Conservation (phyloP, 257 asterid genomes). For the Solanum tacnaense region DNA sequence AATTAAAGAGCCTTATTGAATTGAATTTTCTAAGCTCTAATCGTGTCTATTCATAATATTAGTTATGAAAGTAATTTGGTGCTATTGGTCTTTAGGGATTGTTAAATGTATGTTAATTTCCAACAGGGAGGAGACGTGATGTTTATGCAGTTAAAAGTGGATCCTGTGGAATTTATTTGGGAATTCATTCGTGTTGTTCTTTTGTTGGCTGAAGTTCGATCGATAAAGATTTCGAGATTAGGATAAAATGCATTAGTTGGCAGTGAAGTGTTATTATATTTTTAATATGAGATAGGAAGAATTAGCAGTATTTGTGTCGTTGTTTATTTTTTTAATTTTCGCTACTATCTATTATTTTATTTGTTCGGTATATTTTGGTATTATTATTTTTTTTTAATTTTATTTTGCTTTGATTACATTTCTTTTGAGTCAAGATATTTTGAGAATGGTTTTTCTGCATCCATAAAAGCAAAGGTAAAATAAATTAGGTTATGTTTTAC, state of each 20-base stretch:
- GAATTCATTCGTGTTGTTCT: neutral
- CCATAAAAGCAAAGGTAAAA: too few species aligned
- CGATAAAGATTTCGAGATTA: neutral
- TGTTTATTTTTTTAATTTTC: too few species aligned
- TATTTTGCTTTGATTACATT: too few species aligned
- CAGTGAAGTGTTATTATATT: neutral
- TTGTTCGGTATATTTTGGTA: too few species aligned
- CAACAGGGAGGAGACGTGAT: neutral
- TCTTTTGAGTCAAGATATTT: neutral
- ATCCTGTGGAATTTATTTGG: neutral
- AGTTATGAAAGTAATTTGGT: neutral
- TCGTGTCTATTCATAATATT: neutral
- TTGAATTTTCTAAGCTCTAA: neutral
- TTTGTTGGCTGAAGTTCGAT: neutral
- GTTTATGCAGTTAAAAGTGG: neutral
- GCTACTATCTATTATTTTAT: too few species aligned
- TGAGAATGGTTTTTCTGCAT: too few species aligned
- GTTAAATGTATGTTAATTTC: neutral
- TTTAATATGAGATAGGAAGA: neutral
- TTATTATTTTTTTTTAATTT: too few species aligned
- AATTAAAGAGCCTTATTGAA: neutral
- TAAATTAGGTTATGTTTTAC: neutral
- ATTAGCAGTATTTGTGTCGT: neutral
- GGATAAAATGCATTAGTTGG: neutral
- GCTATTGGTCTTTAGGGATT: neutral